These are phyloP conservation scores for Radiomyces spectabilis DNA, from an alignment of 192 early-diverging fungal genomes.

Conservation along the genomic window DNA sequence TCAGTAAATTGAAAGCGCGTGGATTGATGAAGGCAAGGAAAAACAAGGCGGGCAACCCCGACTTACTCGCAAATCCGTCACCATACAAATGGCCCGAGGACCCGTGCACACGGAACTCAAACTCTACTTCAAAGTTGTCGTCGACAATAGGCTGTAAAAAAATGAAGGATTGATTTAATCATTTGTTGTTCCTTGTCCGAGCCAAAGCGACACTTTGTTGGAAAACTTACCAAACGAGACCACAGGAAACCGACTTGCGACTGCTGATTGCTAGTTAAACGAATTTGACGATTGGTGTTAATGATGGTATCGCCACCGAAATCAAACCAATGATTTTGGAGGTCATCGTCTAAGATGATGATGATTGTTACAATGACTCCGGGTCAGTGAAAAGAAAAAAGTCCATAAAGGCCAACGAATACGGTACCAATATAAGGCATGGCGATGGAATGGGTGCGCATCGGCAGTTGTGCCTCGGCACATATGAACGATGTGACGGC, in stretches of 20 bases:
- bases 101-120: constrained; percentile 86
- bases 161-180: constrained; percentile 4
- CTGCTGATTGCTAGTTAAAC: constrained; percentile 74
- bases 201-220: not conserved
- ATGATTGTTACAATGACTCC: too few species aligned
- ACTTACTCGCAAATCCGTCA: constrained; percentile 84
- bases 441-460: constrained; percentile 2
- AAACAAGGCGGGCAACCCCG: too few species aligned
- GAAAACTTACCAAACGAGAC: constrained; percentile 44
- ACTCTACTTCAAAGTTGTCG: constrained; percentile 76
- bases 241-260: constrained; percentile 82
- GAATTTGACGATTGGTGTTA: constrained; percentile 79
- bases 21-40: too few species aligned
- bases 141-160: constrained; percentile 57
- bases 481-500: too few species aligned
- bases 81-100: constrained; percentile 70
- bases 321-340: constrained; percentile 86
- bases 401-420: too few species aligned
- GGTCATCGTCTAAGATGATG: constrained; percentile 61
- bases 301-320: constrained; percentile 89
- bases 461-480: too few species aligned
- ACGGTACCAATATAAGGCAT: constrained; percentile 13
- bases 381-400: not conserved
- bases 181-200: not conserved
- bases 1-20: not conserved